Base-by-base conservation (phyloP, 176 grass and related monocot species). In the Avena sativa region DNA sequence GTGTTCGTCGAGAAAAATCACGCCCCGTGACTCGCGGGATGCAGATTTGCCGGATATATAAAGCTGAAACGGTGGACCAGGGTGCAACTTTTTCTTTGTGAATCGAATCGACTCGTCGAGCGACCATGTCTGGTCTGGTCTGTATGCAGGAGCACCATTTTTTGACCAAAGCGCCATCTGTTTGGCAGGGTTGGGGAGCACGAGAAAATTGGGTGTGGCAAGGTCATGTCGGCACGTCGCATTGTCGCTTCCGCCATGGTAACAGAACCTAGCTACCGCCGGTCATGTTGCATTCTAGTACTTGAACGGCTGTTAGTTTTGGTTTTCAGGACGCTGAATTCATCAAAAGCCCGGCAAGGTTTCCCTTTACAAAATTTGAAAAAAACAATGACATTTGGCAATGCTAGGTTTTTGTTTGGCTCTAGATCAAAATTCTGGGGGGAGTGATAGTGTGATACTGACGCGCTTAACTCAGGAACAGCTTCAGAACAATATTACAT, bases 171-270 rank as follows among this genome's bases (percentile, higher is more conserved):
- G 20, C 58, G 38, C 1, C 15, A 5, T 30, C 44, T 49, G 19
- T 9, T 65, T 57, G 69, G 56, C 62, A 71, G 79, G 78, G 20
- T 62, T 71, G 26, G 17, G 28, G 48, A 32, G 50, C 89, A 87
- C 85, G 80, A 66, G 75, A 74, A 90, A 82, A 65, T 79, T 13
- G 15, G 26, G n/a, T 44, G 79, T 72, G 44, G 40, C 48, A 13
- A 19, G 84, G 56, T 67, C 81, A 66, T 83, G 75, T 60, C 49
- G 67, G 47, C 82, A 79, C 49, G 57, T 53, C 6, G 6, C 57
- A 84, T 68, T 67, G 85, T 84, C 85, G 23, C 85, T 40, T 26
- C 65, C 55, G 4, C 0, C 49, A 2, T 12, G 4, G 40, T 43
- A 43, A 14, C 20, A 3, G 62, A 57, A 71, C 3, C 25, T n/a